Conservation (phyloP, 768 basidiomycete species). For the Psilocybe subaeruginosa region DNA sequence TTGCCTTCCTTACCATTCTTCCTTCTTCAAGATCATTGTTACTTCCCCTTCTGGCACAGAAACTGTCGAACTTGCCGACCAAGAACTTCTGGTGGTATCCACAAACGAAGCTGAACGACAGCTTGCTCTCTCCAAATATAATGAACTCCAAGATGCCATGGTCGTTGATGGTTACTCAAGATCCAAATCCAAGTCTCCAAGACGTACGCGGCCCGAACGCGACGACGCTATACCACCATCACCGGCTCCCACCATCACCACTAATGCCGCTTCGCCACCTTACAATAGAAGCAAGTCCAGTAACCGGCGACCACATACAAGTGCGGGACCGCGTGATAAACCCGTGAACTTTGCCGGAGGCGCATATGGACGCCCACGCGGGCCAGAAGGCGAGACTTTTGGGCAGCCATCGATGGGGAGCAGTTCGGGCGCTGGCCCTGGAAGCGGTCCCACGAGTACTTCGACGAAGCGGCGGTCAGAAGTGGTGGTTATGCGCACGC, state of each 20-base stretch:
- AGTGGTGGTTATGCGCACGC: constrained; percentile 15
- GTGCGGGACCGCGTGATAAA: constrained; percentile 71
- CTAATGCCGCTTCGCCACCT: constrained; percentile 20
- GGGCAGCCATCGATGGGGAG: constrained; percentile 8
- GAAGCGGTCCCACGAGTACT: not conserved
- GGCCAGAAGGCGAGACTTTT: constrained; percentile 11
- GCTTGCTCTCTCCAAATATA: constrained; percentile 63
- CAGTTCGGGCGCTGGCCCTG: not conserved
- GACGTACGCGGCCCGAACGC: constrained; percentile 40
- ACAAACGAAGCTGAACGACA: constrained; percentile 73
- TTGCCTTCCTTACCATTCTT: constrained; percentile 7
- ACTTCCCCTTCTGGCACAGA: constrained; percentile 64
- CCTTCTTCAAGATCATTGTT: constrained; percentile 41
- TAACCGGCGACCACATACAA: constrained; percentile 68
- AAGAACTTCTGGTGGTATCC: constrained; percentile 67
- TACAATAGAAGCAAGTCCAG: constrained; percentile 29
- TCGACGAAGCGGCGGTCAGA: constrained; percentile 23
- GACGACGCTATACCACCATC: constrained; percentile 27
- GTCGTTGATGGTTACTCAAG: constrained; percentile 31
- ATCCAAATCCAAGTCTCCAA: constrained; percentile 63
- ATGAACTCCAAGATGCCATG: constrained; percentile 38
- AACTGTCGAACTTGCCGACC: constrained; percentile 69
- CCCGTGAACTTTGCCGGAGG: constrained; percentile 35
- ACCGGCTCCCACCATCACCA: constrained; percentile 12
- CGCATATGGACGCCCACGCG: constrained; percentile 23